Conservation (phyloP, 1,284 basidiomycete genomes). For the Exobasidium rhododendri region DNA sequence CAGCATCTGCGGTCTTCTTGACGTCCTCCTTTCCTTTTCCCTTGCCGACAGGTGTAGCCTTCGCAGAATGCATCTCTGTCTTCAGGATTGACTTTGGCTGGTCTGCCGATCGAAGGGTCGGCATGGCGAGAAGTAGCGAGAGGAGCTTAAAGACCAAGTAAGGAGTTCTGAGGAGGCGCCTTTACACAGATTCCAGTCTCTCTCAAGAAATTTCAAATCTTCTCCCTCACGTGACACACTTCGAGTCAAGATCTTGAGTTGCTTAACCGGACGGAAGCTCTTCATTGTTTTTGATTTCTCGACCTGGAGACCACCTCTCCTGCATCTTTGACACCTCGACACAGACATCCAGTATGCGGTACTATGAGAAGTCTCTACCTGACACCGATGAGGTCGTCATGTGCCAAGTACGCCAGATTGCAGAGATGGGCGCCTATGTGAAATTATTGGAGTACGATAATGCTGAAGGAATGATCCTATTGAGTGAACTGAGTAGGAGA, state of each 20-base stretch:
- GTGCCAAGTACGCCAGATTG: conserved; percentile 98
- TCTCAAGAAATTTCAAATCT: too few species aligned
- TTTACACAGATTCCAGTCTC: too few species aligned
- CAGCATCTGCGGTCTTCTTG: background rate
- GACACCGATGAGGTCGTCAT: conserved; percentile 92
- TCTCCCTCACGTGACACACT: too few species aligned
- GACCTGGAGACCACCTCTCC: too few species aligned
- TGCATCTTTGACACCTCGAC: background rate
- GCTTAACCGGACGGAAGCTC: too few species aligned
- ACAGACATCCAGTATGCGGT: conserved; percentile 40
- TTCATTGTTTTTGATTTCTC: too few species aligned
- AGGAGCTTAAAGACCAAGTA: too few species aligned
- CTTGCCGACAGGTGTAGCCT: background rate
- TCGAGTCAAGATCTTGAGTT: too few species aligned
- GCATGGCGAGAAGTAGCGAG: too few species aligned
- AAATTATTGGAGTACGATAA: conserved; percentile 98
- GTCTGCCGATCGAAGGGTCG: background rate
- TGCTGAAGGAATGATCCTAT: conserved; percentile 98
- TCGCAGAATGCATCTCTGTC: background rate
- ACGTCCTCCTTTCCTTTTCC: background rate
- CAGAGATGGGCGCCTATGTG: conserved; percentile 99
- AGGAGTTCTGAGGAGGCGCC: too few species aligned
- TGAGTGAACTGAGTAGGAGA: conserved; percentile 91
- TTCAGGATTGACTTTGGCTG: background rate
- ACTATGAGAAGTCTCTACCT: conserved; percentile 53